Base-by-base conservation (phyloP, 192 early-diverging fungal species). In the Chytriomyces sp. region DNA sequence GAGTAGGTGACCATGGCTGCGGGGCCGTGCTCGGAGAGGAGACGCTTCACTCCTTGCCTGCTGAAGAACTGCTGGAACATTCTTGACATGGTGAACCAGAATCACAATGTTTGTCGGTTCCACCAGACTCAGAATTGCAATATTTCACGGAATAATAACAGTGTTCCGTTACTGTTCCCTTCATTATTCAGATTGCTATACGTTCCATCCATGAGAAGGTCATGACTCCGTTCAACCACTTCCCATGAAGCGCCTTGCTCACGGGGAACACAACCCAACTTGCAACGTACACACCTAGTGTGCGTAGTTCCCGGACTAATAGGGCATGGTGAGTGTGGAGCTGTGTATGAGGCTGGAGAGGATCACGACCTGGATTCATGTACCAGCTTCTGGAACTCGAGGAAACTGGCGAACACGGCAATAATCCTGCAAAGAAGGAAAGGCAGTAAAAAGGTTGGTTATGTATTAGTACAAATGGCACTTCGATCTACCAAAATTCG, bases 1-100 rank as follows among this genome's bases (percentile, higher is more conserved):
- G 62, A 49, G 70, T 80, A 80, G 39, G 79, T 77, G 12, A 77
- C 28, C 25, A 77, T 40, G 19, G 79, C 74, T 26, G 66, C 65
- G 0, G 75, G 75, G 4, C 79, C 79, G 26, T 80, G 73, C 25
- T 70, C 40, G 49, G 73, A 64, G n/a, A 75, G 14, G 10, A 80
- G 66, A 17, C 32, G 8, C 32, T 59, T 57, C 58, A 72, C 22
- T n/a, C 36, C 32, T 28, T 62, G 12, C 3, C 38, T 62, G 0
- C 19, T n/a, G 41, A 44, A 44, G n/a, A 44, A 44, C 19, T 44
- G 8, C 41, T n/a, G n/a, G n/a, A n/a, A n/a, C n/a, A n/a, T n/a
- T 14, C 17, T 49, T 49, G 44, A 14, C 22, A 49, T 49, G 17
- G 44, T 22, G 14, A 22, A 1, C 22, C 2, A 22, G 3, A n/a